These are phyloP conservation scores for Aquanectria penicillioides DNA, from an alignment of 2,329 filamentous ascomycete genomes.

Conservation along the genomic window DNA sequence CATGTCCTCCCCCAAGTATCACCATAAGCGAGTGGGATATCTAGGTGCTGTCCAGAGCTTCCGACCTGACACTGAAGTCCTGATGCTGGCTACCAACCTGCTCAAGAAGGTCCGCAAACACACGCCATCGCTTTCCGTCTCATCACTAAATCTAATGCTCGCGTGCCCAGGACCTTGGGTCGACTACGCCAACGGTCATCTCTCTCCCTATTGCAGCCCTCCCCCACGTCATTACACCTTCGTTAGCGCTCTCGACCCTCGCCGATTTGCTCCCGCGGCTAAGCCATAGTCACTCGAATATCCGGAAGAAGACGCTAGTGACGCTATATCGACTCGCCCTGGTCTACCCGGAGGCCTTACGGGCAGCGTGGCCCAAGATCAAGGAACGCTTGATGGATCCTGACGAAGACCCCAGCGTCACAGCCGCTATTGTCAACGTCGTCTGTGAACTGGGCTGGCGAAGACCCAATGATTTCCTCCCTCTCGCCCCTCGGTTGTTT, in stretches of 20 bases:
- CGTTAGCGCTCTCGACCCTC: slow-evolving; percentile 88
- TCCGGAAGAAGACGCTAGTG: slow-evolving; percentile 96
- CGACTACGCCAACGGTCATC: slow-evolving; percentile 78
- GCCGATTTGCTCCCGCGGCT: slow-evolving; percentile 87
- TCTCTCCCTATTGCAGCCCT: slow-evolving; percentile 87
- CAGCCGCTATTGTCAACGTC: slow-evolving; percentile 95
- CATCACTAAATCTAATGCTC: neutral
- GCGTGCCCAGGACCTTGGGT: slow-evolving; percentile 70
- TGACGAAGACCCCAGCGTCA: slow-evolving; percentile 90
- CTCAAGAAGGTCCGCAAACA: slow-evolving; percentile 79
- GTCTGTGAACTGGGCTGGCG: slow-evolving; percentile 96
- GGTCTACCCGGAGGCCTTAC: slow-evolving; percentile 94
- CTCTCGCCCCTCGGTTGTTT: slow-evolving; percentile 89
- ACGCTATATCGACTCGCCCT: slow-evolving; percentile 92
- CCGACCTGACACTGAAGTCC: slow-evolving; percentile 91
- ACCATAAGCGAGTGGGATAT: slow-evolving; percentile 96
- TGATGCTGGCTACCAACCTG: slow-evolving; percentile 97
- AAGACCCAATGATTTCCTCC: slow-evolving; percentile 91
- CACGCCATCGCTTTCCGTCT: neutral
- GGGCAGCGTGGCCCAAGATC: slow-evolving; percentile 96
- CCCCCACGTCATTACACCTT: slow-evolving; percentile 94
- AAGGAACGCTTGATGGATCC: slow-evolving; percentile 94
- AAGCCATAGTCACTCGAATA: slow-evolving; percentile 83
- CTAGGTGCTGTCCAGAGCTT: slow-evolving; percentile 96
- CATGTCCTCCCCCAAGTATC: slow-evolving; percentile 95